Evolutionary conservation across 148 eudicot species (phyloP), one percentile per base, ranked within the genome.

Genomic region (Nepenthes mirabilis): DNA sequence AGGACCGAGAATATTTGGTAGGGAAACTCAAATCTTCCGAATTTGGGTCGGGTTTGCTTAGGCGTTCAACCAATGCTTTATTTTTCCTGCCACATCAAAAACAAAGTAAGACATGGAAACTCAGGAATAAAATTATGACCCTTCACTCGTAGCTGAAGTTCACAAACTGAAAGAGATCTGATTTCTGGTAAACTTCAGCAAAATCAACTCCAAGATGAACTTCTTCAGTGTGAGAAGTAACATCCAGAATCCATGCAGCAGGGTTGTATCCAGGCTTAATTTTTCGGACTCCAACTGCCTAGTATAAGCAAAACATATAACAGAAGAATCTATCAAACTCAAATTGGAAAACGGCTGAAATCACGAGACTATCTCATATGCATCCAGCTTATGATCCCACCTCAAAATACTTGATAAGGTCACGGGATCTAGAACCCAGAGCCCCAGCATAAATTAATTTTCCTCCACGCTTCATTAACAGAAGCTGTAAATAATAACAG

Each of bases 401-500:
- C 88, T 82, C 83, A 58, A 85, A 82, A 63, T 76, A 85, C 58
- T 67, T 78, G 54, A 85, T 68, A 57, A 85, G 73, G 36, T 82
- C 74, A 34, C 69, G 63, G 59, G 88, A 85, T 61, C 73, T 72
- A 58, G 54, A 48, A 34, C 88, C 91, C 9, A 85, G 61, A 56
- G 85, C 88, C 57, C 91, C 91, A 68, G 91, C 91, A 78, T 82
- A 85, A 43, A 82, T 82, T 65, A 82, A 72, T 65, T 72, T 67
- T 34, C 91, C 91, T 63, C 91, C 91, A 63, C 77, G 82, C 74
- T 85, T 85, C 91, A 85, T 85, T 33, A 85, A 72, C 75, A 85
- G 47, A 50, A 85, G 82, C 88, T 85, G 75, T n/a, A 40, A 72
- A 74, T n/a, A 40, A 72, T 53, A 52, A 36, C 50, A 66, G 47